Conservation (phyloP, 2,329 filamentous ascomycete genomes). For the Cladosporium velox region DNA sequence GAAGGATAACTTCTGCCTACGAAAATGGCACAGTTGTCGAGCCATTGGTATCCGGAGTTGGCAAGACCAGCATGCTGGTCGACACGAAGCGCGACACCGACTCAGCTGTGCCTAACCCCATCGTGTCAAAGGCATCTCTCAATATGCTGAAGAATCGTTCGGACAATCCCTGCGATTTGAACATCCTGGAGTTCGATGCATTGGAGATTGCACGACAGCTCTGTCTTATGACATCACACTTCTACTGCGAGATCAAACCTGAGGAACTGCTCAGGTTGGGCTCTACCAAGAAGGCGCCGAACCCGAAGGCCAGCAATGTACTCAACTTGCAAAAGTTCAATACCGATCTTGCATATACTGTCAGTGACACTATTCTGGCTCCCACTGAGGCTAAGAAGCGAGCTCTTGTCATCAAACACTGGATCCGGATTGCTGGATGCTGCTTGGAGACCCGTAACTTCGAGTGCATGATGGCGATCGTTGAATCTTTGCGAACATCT, state of each 20-base stretch:
- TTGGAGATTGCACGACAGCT: conserved; percentile 89
- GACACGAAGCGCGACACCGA: conserved; percentile 53
- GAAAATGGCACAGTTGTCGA: conserved; percentile 28
- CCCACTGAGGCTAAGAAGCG: conserved; percentile 91
- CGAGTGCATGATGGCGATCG: conserved; percentile 94
- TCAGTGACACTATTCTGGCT: conserved; percentile 87
- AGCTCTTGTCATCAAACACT: conserved; percentile 89
- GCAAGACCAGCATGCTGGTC: conserved; percentile 79
- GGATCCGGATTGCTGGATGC: conserved; percentile 90
- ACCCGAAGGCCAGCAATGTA: conserved; percentile 76
- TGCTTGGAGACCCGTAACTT: conserved; percentile 93
- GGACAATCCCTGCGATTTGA: conserved; percentile 67
- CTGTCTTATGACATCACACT: conserved; percentile 85
- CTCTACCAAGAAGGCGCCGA: conserved; percentile 84
- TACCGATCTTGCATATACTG: conserved; percentile 87
- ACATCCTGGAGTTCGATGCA: conserved; percentile 86
- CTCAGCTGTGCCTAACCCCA: conserved; percentile 60
- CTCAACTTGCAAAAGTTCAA: conserved; percentile 91
- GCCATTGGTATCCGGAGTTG: conserved; percentile 77
- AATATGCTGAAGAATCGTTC: conserved; percentile 73
- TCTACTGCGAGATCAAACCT: conserved; percentile 89
- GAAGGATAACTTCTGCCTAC: conserved; percentile 71
- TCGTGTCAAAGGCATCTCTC: conserved; percentile 75
- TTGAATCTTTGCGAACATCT: conserved; percentile 89
- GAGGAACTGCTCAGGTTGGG: conserved; percentile 89